Percentiles rank a stretch among this genome's conserved stretches.
These are phyloP conservation scores for Penicillium sp. DNA, from an alignment of 2,329 filamentous ascomycete species.

Conservation along the genomic window DNA sequence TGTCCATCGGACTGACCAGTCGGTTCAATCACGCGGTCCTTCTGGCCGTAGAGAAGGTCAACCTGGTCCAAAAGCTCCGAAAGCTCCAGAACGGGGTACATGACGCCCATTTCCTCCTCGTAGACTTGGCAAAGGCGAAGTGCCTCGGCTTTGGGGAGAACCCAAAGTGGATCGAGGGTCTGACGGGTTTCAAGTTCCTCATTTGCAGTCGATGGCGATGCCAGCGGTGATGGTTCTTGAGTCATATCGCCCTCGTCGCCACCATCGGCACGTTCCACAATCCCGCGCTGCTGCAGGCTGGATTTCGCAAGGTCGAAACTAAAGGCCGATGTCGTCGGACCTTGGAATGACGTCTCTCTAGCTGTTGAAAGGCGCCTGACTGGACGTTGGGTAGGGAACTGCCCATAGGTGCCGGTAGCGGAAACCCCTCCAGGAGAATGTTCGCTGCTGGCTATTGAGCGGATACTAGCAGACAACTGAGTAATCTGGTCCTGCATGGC, in stretches of 20 bases:
- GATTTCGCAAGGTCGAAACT: conserved; percentile 76
- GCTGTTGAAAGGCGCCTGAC: conserved; percentile 18
- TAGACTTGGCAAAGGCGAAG: conserved; percentile 68
- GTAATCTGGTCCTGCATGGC: conserved; percentile 60
- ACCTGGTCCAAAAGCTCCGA: conserved; percentile 60
- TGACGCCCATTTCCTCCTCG: conserved; percentile 78
- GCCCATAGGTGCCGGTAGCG: conserved; percentile 6
- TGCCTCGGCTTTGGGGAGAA: conserved; percentile 65
- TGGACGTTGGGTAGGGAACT: conserved; percentile 9
- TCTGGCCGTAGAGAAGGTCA: conserved; percentile 47
- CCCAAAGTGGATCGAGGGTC: conserved; percentile 63
- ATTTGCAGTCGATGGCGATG: conserved; percentile 20
- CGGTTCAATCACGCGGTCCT: conserved; percentile 3
- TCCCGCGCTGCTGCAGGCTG: conserved; percentile 78
- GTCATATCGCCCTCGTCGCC: conserved; percentile 52
- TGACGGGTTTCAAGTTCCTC: conserved; percentile 25
- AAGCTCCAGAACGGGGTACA: conserved; percentile 76
- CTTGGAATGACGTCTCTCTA: conserved; percentile 61
- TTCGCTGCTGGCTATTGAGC: conserved; percentile 47
- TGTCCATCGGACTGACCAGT: conserved; percentile 10
- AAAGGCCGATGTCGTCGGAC: conserved; percentile 74
- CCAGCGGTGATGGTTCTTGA: conserved; percentile 28
- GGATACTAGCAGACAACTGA: conserved; percentile 62
- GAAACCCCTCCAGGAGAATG: conserved; percentile 4
- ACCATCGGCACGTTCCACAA: conserved; percentile 46